Conservation (phyloP, 805 yeast genomes). For the Kazachstania psychrophila region DNA sequence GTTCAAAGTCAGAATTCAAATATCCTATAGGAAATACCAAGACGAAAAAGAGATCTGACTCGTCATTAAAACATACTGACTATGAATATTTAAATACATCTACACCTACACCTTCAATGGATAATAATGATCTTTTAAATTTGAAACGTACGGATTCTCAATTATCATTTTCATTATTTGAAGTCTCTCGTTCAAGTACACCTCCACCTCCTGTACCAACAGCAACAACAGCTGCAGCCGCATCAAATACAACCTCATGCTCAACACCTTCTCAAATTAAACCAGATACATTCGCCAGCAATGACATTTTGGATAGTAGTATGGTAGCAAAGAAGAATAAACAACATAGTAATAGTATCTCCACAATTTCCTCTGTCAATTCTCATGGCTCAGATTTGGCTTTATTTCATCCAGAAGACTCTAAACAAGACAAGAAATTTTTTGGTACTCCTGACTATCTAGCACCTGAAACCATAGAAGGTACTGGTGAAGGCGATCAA, state of each 20-base stretch:
- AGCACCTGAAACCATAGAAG: slow-evolving; percentile 91
- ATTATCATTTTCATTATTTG: slow-evolving; percentile 21
- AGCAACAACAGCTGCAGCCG: background rate
- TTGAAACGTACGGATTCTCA: slow-evolving; percentile 26
- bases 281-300: background rate
- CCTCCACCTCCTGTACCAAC: slow-evolving; percentile 16
- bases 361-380: slow-evolving; percentile 3
- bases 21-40: background rate
- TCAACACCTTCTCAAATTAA: slow-evolving; percentile 4
- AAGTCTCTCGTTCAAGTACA: slow-evolving; percentile 23
- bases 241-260: background rate
- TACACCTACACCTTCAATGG: background rate
- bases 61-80: background rate
- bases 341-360: slow-evolving; percentile 5
- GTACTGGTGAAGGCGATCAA: slow-evolving; percentile 69
- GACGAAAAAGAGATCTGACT: background rate
- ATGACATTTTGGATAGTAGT: background rate
- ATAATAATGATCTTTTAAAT: slow-evolving; percentile 1
- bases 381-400: slow-evolving; percentile 39
- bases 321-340: background rate
- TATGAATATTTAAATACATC: background rate
- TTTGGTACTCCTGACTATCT: slow-evolving; percentile 98
- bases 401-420: slow-evolving; percentile 62
- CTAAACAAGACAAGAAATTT: slow-evolving; percentile 49
- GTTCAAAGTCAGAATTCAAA: background rate